These are phyloP conservation scores for Pythium brachiatum DNA, from an alignment of 352 stramenopile species.

Conservation along the genomic window DNA sequence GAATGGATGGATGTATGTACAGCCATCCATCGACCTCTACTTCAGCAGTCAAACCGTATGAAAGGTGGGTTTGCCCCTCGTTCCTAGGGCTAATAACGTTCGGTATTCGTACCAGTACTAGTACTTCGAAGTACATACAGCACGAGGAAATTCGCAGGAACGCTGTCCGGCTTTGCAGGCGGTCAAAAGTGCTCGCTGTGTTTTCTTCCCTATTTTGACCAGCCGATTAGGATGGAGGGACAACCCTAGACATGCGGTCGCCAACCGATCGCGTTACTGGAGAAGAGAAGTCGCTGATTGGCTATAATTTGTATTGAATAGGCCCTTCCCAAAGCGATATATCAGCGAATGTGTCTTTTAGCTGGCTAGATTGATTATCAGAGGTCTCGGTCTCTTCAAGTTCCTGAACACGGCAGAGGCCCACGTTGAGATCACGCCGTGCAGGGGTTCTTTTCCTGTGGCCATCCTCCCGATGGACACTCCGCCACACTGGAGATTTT, in stretches of 20 bases:
- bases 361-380: not conserved
- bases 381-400: not conserved
- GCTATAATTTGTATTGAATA: not conserved
- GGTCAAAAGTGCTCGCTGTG: not conserved
- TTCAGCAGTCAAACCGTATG: too few relatives aligned
- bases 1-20: too few relatives aligned
- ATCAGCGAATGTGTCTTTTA: conserved; percentile 1
- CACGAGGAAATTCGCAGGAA: too few relatives aligned
- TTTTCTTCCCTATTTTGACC: not conserved
- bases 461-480: not conserved
- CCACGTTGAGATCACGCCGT: not conserved
- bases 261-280: conserved; percentile 15
- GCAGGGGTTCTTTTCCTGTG: not conserved
- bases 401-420: not conserved
- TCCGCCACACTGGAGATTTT: too few relatives aligned
- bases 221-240: not conserved
- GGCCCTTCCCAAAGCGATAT: not conserved
- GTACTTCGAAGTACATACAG: too few relatives aligned
- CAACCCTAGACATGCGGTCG: conserved; percentile 7
- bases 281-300: not conserved
- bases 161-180: too few relatives aligned
- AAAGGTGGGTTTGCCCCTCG: too few relatives aligned
- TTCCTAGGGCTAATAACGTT: too few relatives aligned
- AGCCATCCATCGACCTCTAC: not conserved
- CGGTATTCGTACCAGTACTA: too few relatives aligned